Conservation (phyloP, 2,329 filamentous ascomycete genomes). For the Graphilbum fragrans region DNA sequence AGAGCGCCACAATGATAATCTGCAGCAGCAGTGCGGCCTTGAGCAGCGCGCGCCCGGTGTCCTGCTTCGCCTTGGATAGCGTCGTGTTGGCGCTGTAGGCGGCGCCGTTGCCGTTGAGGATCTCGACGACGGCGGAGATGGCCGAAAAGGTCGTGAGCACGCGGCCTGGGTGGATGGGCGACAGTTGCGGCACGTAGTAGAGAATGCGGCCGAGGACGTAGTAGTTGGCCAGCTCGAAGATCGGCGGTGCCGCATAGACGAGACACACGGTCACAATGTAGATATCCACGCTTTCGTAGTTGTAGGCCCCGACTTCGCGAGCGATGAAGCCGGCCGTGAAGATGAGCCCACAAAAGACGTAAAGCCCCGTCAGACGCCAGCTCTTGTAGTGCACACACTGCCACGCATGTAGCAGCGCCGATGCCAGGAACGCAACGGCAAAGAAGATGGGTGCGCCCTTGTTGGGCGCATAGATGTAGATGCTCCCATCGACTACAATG, state of each 20-base stretch:
- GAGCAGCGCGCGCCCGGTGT: constrained; percentile 31
- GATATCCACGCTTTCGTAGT: constrained; percentile 27
- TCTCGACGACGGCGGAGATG: constrained; percentile 34
- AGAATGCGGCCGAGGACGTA: constrained; percentile 49
- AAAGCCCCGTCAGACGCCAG: constrained; percentile 35
- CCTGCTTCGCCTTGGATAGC: constrained; percentile 23
- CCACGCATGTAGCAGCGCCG: constrained; percentile 17
- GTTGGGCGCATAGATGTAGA: constrained; percentile 21
- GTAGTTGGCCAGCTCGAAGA: constrained; percentile 53
- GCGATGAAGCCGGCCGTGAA: constrained; percentile 39
- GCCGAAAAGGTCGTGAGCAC: constrained; percentile 34
- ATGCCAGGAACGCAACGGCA: constrained; percentile 16
- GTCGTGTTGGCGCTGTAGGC: constrained; percentile 32
- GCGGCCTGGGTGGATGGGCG: constrained; percentile 35
- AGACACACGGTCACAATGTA: constrained; percentile 27
- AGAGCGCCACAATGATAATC: constrained; percentile 35
- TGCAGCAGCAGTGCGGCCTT: constrained; percentile 42
- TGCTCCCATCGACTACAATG: constrained; percentile 12
- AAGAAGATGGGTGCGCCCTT: constrained; percentile 25
- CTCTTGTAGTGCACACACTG: constrained; percentile 30
- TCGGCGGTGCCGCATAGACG: constrained; percentile 29
- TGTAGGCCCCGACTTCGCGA: constrained; percentile 32
- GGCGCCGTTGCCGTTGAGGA: constrained; percentile 34
- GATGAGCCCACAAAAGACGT: constrained; percentile 31
- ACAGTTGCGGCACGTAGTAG: constrained; percentile 48